A percentile compares a stretch with the other conserved stretches of the same genome.
These are phyloP conservation scores for Fusarium liriodendri DNA, from an alignment of 2,329 filamentous ascomycete species.

Conservation along the genomic window DNA sequence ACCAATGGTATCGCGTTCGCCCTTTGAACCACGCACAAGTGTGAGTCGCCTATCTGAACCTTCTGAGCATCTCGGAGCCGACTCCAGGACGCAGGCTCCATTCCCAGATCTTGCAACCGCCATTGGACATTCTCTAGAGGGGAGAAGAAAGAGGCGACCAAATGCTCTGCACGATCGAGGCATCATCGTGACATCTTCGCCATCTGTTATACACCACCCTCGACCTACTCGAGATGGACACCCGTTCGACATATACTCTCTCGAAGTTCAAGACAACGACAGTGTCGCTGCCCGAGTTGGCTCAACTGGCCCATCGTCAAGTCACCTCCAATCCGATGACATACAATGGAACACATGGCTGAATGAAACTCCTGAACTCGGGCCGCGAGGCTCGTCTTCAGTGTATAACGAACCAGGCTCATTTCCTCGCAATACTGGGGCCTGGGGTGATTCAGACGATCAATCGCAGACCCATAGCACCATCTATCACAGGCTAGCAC, in stretches of 20 bases:
- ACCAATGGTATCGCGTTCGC: neutral
- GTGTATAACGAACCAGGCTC: neutral
- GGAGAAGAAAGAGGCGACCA: neutral
- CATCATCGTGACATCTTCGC: slow-evolving; percentile 27
- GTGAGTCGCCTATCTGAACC: neutral
- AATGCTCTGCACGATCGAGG: slow-evolving; percentile 14
- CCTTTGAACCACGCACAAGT: neutral
- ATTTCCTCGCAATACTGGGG: slow-evolving; percentile 30
- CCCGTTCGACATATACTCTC: slow-evolving; percentile 7
- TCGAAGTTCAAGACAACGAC: slow-evolving; percentile 13
- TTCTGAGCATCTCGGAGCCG: neutral
- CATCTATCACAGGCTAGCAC: neutral
- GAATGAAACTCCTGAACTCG: neutral
- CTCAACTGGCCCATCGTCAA: neutral
- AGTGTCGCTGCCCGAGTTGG: slow-evolving; percentile 33
- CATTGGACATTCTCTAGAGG: neutral
- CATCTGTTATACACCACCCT: slow-evolving; percentile 42
- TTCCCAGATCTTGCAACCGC: neutral
- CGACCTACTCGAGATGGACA: slow-evolving; percentile 32
- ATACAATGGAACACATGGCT: slow-evolving; percentile 40
- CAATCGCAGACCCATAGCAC: neutral
- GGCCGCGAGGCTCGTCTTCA: neutral
- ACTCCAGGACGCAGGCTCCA: neutral
- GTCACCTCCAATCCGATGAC: slow-evolving; percentile 26
- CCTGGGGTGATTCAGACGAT: slow-evolving; percentile 20